phyloP scores from a whole-genome alignment of 2,329 filamentous ascomycete species.

The Phialophora chinensis region DNA sequence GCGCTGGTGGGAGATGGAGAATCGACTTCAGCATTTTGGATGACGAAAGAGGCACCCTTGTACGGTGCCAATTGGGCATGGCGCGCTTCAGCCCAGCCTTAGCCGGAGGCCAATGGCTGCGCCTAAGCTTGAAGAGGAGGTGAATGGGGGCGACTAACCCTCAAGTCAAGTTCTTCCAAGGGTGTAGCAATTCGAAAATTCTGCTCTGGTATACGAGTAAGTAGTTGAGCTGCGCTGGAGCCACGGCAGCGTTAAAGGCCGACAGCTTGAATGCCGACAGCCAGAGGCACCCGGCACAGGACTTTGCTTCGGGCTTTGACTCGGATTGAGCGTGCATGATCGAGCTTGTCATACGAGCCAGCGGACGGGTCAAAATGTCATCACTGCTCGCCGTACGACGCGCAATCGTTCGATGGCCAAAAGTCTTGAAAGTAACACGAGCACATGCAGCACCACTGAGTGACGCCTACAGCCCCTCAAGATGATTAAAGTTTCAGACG shows the following conservation, averaged over 20 bases:
- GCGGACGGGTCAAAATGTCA: constrained; percentile 3
- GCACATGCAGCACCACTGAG: background rate
- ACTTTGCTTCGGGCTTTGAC: background rate
- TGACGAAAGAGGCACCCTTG: constrained; percentile 30
- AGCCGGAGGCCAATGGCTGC: constrained; percentile 1
- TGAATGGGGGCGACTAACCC: background rate
- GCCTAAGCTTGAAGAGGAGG: background rate
- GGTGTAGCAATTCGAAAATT: background rate
- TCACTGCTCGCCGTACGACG: constrained; percentile 1
- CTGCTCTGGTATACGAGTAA: background rate
- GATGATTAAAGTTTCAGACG: background rate
- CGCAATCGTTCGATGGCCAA: background rate
- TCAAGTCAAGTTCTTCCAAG: background rate
- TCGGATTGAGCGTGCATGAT: background rate
- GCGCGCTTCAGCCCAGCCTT: constrained; percentile 15
- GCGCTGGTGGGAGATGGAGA: too few species aligned
- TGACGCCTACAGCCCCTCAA: background rate
- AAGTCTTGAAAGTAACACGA: background rate
- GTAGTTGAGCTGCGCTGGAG: background rate
- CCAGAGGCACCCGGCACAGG: background rate
- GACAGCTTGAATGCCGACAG: background rate
- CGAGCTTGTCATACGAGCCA: background rate
- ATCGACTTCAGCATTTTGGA: constrained; percentile 14
- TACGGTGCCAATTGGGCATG: constrained; percentile 20
- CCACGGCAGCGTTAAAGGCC: background rate